phyloP scores from a whole-genome alignment of 768 basidiomycete species.

The Boletus edulis region DNA sequence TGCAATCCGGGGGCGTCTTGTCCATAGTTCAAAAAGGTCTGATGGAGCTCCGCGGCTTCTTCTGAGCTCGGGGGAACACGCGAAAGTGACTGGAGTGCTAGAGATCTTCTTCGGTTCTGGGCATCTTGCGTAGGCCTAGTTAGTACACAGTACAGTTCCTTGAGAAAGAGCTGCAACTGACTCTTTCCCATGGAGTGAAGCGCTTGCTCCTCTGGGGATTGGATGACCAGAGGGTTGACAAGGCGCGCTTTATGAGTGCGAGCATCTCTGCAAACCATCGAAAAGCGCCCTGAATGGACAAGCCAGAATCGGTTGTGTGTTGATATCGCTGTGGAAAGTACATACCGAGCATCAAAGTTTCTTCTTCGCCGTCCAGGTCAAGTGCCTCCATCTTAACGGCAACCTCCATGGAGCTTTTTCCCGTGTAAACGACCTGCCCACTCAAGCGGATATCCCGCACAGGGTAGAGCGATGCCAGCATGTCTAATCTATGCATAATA shows the following conservation, averaged over 20 bases:
- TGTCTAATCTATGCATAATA: slow-evolving; percentile 51
- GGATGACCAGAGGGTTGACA: slow-evolving; percentile 61
- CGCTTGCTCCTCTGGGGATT: slow-evolving; percentile 59
- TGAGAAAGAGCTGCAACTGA: slow-evolving; percentile 26
- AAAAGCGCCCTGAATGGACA: slow-evolving; percentile 67
- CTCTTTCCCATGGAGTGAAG: slow-evolving; percentile 69
- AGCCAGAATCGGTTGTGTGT: not conserved
- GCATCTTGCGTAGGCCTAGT: slow-evolving; percentile 42
- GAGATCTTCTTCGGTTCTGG: slow-evolving; percentile 54
- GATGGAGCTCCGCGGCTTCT: slow-evolving; percentile 69
- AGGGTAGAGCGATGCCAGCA: slow-evolving; percentile 58
- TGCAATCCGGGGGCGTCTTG: slow-evolving; percentile 30
- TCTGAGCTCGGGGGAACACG: slow-evolving; percentile 70
- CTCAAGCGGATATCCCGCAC: slow-evolving; percentile 68
- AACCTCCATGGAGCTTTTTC: slow-evolving; percentile 79
- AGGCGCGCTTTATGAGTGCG: slow-evolving; percentile 58
- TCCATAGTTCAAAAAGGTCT: slow-evolving; percentile 62
- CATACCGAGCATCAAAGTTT: slow-evolving; percentile 58
- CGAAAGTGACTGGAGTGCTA: slow-evolving; percentile 57
- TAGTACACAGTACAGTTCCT: not conserved
- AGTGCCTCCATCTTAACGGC: slow-evolving; percentile 79
- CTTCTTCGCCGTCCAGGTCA: slow-evolving; percentile 45
- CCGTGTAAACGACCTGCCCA: slow-evolving; percentile 80
- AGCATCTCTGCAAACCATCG: slow-evolving; percentile 83
- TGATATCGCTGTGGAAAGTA: slow-evolving; percentile 23